phyloP scores from a whole-genome alignment of 179 eudicot species.

The Carnegiea gigantea region DNA sequence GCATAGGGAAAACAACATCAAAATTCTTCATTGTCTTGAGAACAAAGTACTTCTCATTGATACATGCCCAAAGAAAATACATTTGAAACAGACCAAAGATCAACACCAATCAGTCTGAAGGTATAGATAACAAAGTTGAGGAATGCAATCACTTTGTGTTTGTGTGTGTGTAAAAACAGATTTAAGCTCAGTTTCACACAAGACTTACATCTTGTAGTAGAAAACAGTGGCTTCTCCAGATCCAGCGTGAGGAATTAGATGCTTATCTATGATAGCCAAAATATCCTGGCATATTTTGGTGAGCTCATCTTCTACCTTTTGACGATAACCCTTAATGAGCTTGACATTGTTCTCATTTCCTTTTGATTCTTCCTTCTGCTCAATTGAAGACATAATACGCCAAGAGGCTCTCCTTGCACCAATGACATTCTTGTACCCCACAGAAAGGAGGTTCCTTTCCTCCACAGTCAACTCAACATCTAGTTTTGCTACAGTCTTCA shows the following conservation, averaged over 20 bases:
- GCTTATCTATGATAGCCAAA: conserved; percentile 65
- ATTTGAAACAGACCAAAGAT: background rate
- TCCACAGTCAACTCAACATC: conserved; percentile 65
- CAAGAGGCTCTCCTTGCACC: conserved; percentile 71
- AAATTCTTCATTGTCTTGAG: background rate
- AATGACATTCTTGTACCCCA: conserved; percentile 71
- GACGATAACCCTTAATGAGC: conserved; percentile 79
- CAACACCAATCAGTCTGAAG: background rate
- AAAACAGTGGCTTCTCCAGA: conserved; percentile 93
- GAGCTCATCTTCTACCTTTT: conserved; percentile 91
- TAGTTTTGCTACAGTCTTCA: conserved; percentile 62
- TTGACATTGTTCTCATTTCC: conserved; percentile 84
- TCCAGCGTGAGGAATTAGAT: conserved; percentile 74
- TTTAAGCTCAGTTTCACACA: background rate
- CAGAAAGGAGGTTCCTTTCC: conserved; percentile 74
- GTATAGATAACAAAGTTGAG: background rate
- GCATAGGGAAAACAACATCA: background rate
- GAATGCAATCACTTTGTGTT: background rate
- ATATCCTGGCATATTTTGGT: conserved; percentile 76
- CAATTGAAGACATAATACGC: conserved; percentile 77
- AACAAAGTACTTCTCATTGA: background rate
- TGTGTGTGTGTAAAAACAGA: background rate
- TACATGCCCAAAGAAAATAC: background rate
- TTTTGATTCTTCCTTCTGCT: conserved; percentile 88
- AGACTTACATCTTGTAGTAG: conserved; percentile 87